Base-by-base conservation (phyloP, 305 asterid species). In the Fraxinus albicans region DNA sequence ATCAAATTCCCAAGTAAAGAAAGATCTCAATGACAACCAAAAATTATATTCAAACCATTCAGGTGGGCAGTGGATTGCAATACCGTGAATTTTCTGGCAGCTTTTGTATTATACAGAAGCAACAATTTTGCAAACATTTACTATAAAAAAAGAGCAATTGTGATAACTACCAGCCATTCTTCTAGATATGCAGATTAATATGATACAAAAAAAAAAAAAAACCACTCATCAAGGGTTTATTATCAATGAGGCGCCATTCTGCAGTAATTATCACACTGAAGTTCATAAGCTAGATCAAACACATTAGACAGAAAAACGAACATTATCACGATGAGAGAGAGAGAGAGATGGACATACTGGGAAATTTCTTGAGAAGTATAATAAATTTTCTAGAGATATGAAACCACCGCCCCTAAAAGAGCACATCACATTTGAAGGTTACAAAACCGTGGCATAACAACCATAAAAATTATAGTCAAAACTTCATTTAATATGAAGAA, bases 391-490 rank as follows among this genome's bases (percentile, higher is more conserved):
- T 95, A 96, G 88, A 42, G 99, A 96, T 86, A 96, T 95, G 86
- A 92, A 95, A 83, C 99, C 98, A 85, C 97, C 99, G 77, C 99
- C 99, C 94, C 99, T 96, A 82, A 67, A 76, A 85, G 77, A 87
- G 85, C 69, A 82, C 79, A 80, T 12, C 34, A 78, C 35, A 74
- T 67, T 19, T 82, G 60, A 69, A 76, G 55, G 77, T 80, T 80
- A 27, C 73, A 73, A 58, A 60, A 79, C 67, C 67, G 78, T 17
- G 33, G 78, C 34, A 72, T 2, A 21, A 69, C 55, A 6, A 6
- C 69, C 29, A 8, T 2, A 74, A 72, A 73, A 83, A 17, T 60
- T 15, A 17, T 23, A 33, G 76, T 79, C 80, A 83, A 58, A 58
- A 78, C 80, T 85, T 76, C 81, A 80, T 84, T 67, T 35, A 36